Base-by-base conservation (phyloP, 768 basidiomycete species). In the Rubroboletus satanas region DNA sequence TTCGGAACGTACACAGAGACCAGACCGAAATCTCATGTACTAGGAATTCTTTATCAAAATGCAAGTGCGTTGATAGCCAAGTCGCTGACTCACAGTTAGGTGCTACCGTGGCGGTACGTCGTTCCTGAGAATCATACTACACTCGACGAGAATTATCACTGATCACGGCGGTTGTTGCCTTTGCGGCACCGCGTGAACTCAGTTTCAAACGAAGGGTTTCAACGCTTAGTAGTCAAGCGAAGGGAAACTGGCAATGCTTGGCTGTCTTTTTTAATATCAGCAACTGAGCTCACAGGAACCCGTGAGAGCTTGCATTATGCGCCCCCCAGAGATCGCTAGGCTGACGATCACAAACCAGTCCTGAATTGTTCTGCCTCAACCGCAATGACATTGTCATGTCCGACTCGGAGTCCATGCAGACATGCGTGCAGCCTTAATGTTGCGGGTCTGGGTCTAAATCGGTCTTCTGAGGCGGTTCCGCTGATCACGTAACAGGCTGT, bases 401-500 rank as follows among this genome's bases (percentile, higher is more conserved):
- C 32, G 14, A 23, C 18, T 18, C 14, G 33, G 28, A 52, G 45
- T 48, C 15, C 17, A 31, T 54, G 36, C 18, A 41, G 18, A 48
- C 50, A 37, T 28, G 51, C 17, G n/a, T 49, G 32, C 39, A 37
- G 43, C 41, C 35, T 33, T 48, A 21, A 21, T 21, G 35, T 47
- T 49, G 41, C 12, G 41, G 45, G 57, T 49, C 42, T 49, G 41
- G 39, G 35, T 39, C 59, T 63, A 55, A 61, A 52, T 58, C 32
- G 41, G 60, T 61, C 50, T 46, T 46, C 45, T 58, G 49, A 46
- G 60, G 64, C 56, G 56, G 59, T 68, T 55, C 68, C 61, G 60
- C 51, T 55, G 58, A 58, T 70, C 59, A 70, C 69, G 69, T 70
- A 72, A 70, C 62, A 43, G 54, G 56, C 54, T 61, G 57, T 56